Evolutionary conservation across 2,329 filamentous ascomycete genomes (phyloP).

Genomic region (Epichloe festucae): DNA sequence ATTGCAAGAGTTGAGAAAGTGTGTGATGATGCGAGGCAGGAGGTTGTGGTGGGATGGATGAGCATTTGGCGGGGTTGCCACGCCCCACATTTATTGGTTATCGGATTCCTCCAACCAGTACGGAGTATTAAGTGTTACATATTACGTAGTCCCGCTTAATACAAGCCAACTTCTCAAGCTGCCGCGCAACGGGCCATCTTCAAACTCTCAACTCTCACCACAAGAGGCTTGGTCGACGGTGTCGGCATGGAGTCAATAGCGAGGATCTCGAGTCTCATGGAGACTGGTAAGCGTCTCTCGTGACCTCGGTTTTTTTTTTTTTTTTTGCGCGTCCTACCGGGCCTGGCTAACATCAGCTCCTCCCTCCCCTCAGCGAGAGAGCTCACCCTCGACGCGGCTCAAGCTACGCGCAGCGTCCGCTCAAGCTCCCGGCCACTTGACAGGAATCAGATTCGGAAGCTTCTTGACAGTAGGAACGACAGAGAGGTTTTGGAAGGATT

Average conservation of each 20-base stretch:
- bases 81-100: no score
- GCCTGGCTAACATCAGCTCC: background rate
- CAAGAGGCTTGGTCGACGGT: background rate
- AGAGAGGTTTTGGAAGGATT: constrained; percentile 86
- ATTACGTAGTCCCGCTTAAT: no score
- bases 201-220: background rate
- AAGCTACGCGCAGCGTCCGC: constrained; percentile 60
- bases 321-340: background rate
- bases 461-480: constrained; percentile 87
- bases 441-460: constrained; percentile 79
- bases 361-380: constrained; percentile 58
- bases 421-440: constrained; percentile 54
- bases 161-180: background rate
- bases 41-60: no score
- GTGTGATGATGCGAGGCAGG: no score
- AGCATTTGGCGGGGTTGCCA: background rate
- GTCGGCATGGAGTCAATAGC: constrained; percentile 84
- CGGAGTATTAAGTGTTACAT: no score
- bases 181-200: background rate
- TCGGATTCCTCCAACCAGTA: no score
- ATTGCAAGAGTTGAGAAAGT: no score
- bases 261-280: constrained; percentile 83
- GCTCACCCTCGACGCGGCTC: constrained; percentile 92
- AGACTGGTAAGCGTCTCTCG: constrained; percentile 58
- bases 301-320: no score